Evolutionary conservation across 257 asterid genomes (phyloP).

Genomic region (Capsicum chinense): DNA sequence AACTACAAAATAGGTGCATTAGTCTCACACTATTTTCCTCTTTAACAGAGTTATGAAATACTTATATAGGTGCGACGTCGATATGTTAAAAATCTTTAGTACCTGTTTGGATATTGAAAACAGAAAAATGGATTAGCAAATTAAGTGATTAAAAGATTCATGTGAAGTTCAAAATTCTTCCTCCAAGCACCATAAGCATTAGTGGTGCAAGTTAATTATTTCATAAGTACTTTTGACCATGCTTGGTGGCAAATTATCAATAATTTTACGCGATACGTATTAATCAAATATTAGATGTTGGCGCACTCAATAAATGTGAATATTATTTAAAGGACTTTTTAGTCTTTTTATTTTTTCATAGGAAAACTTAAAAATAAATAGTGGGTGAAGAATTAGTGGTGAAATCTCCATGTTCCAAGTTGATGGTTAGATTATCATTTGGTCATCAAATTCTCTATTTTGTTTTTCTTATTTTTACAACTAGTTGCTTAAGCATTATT

Average conservation of each 20-base stretch:
- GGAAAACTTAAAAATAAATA: background rate
- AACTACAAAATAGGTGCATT: too few species aligned
- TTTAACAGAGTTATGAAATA: too few species aligned
- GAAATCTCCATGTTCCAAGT: background rate
- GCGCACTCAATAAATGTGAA: background rate
- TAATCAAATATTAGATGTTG: background rate
- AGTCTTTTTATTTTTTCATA: too few species aligned
- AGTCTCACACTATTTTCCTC: too few species aligned
- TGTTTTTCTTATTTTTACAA: background rate
- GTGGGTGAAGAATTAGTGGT: background rate
- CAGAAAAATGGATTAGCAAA: too few species aligned
- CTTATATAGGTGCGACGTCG: too few species aligned
- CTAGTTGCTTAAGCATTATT: background rate
- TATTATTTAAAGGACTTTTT: too few species aligned
- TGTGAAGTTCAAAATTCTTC: slow-evolving; percentile 6
- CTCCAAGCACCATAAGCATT: background rate
- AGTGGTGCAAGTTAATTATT: slow-evolving; percentile 17
- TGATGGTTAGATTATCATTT: background rate
- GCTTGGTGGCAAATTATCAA: slow-evolving; percentile 17
- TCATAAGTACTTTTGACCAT: background rate
- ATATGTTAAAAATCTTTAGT: too few species aligned
- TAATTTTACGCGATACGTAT: background rate
- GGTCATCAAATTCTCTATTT: background rate
- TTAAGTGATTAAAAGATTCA: background rate
- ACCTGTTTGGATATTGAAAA: too few species aligned